Conservation (phyloP, 1,284 basidiomycete genomes). For the Apiotrichum sp. region DNA sequence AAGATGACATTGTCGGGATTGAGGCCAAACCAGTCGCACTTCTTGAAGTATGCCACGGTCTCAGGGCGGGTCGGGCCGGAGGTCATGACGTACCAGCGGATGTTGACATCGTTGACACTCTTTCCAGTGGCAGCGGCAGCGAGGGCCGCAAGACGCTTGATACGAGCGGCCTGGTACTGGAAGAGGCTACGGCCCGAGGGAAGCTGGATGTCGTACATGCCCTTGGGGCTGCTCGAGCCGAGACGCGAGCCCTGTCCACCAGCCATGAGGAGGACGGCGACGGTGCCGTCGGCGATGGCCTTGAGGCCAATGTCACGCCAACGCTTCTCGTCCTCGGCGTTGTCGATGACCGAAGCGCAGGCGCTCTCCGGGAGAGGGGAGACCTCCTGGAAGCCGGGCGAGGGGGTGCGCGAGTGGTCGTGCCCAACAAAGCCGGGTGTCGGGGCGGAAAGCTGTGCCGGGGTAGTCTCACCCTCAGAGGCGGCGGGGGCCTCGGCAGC, state of each 20-base stretch:
- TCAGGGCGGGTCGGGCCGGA: constrained; percentile 86
- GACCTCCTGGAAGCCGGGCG: constrained; percentile 28
- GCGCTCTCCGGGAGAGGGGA: constrained; percentile 68
- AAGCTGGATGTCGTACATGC: constrained; percentile 94
- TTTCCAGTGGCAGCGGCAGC: constrained; percentile 57
- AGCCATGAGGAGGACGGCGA: constrained; percentile 92
- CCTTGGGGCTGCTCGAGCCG: constrained; percentile 88
- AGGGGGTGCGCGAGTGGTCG: constrained; percentile 29
- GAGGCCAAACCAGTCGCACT: constrained; percentile 79
- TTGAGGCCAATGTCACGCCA: constrained; percentile 72
- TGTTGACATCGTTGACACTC: constrained; percentile 55
- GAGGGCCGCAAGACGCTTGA: constrained; percentile 70
- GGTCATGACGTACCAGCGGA: constrained; percentile 99
- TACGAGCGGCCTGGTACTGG: constrained; percentile 94
- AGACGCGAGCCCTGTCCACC: constrained; percentile 96
- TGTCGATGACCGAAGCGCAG: constrained; percentile 59
- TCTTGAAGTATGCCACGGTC: constrained; percentile 79
- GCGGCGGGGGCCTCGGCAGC: constrained; percentile 56
- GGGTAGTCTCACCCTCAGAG: constrained; percentile 9
- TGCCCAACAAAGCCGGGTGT: constrained; percentile 9
- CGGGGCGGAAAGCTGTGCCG: constrained; percentile 1
- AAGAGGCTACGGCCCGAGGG: constrained; percentile 91
- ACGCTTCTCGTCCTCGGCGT: constrained; percentile 56
- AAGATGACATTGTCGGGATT: constrained; percentile 74
- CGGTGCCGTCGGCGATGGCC: constrained; percentile 73